These are phyloP conservation scores for Melianthus villosus DNA, from an alignment of 441 rosid genomes.

Conservation along the genomic window DNA sequence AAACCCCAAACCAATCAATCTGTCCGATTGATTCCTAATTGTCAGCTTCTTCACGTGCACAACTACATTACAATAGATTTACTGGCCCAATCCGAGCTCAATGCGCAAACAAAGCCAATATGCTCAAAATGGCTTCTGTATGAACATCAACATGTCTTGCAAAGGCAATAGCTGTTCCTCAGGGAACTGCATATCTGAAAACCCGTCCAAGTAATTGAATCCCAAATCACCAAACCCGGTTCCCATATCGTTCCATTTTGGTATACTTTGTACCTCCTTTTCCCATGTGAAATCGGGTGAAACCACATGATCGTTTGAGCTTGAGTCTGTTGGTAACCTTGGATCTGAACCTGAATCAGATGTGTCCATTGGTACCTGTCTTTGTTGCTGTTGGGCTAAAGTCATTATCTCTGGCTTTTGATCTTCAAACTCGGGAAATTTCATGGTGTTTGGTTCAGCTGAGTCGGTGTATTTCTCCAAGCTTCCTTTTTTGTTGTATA, in stretches of 20 bases:
- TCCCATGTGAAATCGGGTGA: neutral
- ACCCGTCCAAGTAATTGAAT: neutral
- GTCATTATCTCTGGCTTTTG: neutral
- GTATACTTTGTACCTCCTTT: neutral
- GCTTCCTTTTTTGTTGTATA: constrained; percentile 78
- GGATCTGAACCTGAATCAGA: neutral
- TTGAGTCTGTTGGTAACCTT: neutral
- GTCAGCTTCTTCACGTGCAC: no score
- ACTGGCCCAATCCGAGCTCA: no score
- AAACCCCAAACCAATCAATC: no score
- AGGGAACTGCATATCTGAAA: neutral
- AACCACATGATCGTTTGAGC: neutral
- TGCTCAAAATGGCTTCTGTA: neutral
- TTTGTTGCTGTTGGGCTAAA: neutral
- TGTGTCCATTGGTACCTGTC: neutral
- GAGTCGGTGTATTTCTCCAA: no score
- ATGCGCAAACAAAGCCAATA: neutral
- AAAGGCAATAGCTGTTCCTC: neutral
- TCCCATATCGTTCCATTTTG: neutral
- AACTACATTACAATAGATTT: no score
- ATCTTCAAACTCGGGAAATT: neutral
- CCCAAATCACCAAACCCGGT: neutral
- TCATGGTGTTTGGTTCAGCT: no score
- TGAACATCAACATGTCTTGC: neutral
- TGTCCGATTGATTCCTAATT: no score